Evolutionary conservation across 164 flowering plant genomes (phyloP).

Genomic region (Umbilicus rupestris): DNA sequence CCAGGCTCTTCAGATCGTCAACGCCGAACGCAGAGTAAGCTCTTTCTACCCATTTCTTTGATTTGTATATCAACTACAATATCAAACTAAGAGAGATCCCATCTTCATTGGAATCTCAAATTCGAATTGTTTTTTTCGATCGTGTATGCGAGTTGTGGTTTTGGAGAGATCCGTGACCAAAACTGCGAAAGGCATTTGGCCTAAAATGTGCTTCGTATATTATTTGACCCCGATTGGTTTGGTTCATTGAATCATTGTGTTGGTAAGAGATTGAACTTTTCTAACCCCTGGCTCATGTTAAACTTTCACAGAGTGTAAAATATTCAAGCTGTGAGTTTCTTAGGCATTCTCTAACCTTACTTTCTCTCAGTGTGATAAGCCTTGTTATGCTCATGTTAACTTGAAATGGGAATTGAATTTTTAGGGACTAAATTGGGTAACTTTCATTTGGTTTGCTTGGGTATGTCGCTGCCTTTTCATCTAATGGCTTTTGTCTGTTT

Average conservation of each 20-base stretch:
- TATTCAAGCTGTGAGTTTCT: too few relatives aligned
- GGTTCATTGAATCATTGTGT: background rate
- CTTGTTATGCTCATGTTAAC: too few relatives aligned
- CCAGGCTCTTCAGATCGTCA: constrained; percentile 43
- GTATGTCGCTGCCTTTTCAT: background rate
- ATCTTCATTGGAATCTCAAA: too few relatives aligned
- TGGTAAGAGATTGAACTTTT: background rate
- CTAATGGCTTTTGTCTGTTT: background rate
- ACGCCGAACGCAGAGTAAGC: constrained; percentile 76
- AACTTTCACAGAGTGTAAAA: too few relatives aligned
- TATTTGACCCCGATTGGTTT: background rate
- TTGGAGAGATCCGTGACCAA: background rate
- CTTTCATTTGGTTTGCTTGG: background rate
- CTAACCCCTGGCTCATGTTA: background rate
- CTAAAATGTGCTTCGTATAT: too few relatives aligned
- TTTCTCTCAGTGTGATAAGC: background rate
- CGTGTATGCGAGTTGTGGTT: background rate
- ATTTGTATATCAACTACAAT: background rate
- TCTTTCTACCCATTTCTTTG: background rate
- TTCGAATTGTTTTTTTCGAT: background rate
- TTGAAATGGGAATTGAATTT: background rate
- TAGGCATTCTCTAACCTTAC: background rate
- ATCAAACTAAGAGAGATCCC: too few relatives aligned
- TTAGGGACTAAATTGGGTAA: background rate
- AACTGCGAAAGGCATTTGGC: too few relatives aligned